phyloP scores from a whole-genome alignment of 169 alveolate species.

The Miamiensis avidus region DNA sequence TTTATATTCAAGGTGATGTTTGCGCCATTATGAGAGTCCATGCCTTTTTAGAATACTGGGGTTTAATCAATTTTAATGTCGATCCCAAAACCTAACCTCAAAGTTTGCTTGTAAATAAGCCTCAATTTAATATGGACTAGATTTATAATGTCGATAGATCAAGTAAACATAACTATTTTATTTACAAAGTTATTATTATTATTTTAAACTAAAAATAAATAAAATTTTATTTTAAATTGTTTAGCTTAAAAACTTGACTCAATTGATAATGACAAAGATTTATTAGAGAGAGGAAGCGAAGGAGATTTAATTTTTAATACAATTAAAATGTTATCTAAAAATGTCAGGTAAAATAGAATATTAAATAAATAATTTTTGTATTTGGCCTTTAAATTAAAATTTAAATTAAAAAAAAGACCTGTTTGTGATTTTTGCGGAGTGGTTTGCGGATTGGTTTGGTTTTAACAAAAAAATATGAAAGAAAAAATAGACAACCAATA shows the following conservation, averaged over 20 bases:
- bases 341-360: constrained; percentile 28
- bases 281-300: constrained; percentile 37
- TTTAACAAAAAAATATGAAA: constrained; percentile 42
- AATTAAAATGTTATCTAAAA: constrained; percentile 55
- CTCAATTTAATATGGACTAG: constrained; percentile 53
- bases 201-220: constrained; percentile 41
- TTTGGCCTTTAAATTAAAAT: constrained; percentile 25
- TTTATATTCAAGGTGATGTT: constrained; percentile 84
- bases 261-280: constrained; percentile 33
- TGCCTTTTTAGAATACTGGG: constrained; percentile 81
- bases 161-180: constrained; percentile 46
- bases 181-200: constrained; percentile 14
- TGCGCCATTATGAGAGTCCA: constrained; percentile 81
- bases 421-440: constrained; percentile 79
- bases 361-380: not conserved
- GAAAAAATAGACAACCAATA: constrained; percentile 1
- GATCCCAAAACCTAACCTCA: constrained; percentile 76
- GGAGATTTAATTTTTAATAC: constrained; percentile 43
- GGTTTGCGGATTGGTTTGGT: constrained; percentile 81
- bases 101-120: constrained; percentile 63
- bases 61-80: constrained; percentile 80
- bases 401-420: constrained; percentile 67
- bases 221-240: constrained; percentile 41
- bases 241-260: constrained; percentile 45
- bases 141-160: constrained; percentile 63